These are phyloP conservation scores for Neurospora terricola DNA, from an alignment of 495 filamentous ascomycete genomes.

Conservation along the genomic window DNA sequence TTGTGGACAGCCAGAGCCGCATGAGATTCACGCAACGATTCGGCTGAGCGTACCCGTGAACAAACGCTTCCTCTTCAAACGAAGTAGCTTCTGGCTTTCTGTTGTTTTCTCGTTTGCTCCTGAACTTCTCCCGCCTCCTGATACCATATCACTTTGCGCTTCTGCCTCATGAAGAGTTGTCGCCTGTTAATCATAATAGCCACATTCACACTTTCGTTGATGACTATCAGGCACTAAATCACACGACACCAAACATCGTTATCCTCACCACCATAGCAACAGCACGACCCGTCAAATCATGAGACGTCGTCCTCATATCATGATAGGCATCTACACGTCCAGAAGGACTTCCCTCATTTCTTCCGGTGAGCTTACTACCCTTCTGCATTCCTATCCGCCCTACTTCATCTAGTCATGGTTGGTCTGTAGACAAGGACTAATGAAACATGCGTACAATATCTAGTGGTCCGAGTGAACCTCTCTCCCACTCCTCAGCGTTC, in stretches of 20 bases:
- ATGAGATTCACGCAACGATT: not conserved
- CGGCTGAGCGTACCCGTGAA: not conserved
- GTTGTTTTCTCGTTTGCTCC: not conserved
- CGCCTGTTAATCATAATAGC: not conserved
- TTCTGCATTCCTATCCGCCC: not conserved
- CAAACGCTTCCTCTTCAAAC: not conserved
- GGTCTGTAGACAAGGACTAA: not conserved
- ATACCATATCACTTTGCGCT: not conserved
- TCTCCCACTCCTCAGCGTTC: not conserved
- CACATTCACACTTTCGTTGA: not conserved
- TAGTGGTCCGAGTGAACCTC: not conserved
- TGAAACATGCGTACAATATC: not conserved
- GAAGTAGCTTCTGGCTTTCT: not conserved
- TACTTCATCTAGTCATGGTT: not conserved
- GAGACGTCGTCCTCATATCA: not conserved
- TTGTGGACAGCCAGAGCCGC: not conserved
- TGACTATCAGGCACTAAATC: not conserved
- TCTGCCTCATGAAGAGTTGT: not conserved
- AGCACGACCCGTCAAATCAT: not conserved
- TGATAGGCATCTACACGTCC: not conserved
- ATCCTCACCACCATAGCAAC: not conserved
- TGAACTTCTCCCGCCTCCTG: not conserved
- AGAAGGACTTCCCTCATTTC: not conserved
- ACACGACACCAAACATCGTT: not conserved
- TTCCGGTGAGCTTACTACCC: not conserved